Evolutionary conservation across 148 eudicot genomes (phyloP).

Genomic region (Beta vulgaris): DNA sequence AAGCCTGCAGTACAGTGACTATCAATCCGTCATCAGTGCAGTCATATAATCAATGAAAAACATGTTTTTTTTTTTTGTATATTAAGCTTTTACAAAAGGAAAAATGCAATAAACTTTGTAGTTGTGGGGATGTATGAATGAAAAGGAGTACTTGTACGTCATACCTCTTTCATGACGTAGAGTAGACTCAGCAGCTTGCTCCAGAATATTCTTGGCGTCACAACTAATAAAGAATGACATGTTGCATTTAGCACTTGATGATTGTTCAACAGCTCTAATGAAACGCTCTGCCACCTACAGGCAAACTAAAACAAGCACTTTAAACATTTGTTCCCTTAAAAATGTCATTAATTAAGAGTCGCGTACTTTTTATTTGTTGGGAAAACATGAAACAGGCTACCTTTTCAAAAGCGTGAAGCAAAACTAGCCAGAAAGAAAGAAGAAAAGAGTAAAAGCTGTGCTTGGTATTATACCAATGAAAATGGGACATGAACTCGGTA

Average conservation of each 20-base stretch:
- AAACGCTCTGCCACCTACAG: conserved; percentile 71
- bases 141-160: not conserved
- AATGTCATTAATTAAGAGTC: not conserved
- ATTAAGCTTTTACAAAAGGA: no score
- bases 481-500: not conserved
- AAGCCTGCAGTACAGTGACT: not conserved
- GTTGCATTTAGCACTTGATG: conserved; percentile 40
- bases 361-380: not conserved
- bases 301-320: conserved; percentile 1
- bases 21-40: not conserved
- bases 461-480: not conserved
- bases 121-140: not conserved
- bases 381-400: not conserved
- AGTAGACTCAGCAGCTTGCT: conserved; percentile 81
- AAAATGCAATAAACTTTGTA: no score
- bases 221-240: conserved; percentile 88
- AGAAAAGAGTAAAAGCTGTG: not conserved
- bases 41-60: no score
- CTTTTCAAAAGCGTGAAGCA: not conserved
- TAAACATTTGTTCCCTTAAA: not conserved
- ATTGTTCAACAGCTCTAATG: conserved; percentile 48
- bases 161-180: conserved; percentile 65
- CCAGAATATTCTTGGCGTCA: conserved; percentile 49
- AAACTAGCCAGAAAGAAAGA: not conserved
- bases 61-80: not conserved